Conservation (phyloP, 2,329 filamentous ascomycete genomes). For the Tolypocladium amazonense region DNA sequence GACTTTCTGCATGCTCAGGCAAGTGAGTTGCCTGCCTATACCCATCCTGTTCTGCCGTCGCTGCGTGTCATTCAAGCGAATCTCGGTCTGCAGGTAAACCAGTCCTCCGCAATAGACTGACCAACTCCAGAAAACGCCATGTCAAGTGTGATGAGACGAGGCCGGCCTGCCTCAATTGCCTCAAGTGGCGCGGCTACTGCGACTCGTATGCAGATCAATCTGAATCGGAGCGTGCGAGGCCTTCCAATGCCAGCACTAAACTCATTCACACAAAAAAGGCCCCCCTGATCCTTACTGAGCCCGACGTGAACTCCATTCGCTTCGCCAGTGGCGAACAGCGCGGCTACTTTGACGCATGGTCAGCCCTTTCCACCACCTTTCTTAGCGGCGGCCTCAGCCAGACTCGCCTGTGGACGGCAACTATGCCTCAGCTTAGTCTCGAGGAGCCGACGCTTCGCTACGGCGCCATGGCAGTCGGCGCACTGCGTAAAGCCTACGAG, state of each 20-base stretch:
- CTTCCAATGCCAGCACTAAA: slow-evolving; percentile 10
- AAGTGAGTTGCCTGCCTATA: slow-evolving; percentile 16
- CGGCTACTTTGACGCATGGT: slow-evolving; percentile 28
- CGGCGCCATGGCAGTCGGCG: slow-evolving; percentile 29
- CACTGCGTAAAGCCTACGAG: slow-evolving; percentile 23
- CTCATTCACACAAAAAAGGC: slow-evolving; percentile 20
- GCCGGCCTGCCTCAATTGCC: slow-evolving; percentile 28
- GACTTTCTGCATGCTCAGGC: slow-evolving; percentile 12
- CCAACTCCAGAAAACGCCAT: slow-evolving; percentile 23
- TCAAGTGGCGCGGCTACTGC: slow-evolving; percentile 30
- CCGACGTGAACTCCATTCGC: slow-evolving; percentile 20
- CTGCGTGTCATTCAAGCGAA: background rate
- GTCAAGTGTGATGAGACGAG: slow-evolving; percentile 32
- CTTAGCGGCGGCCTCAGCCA: slow-evolving; percentile 23
- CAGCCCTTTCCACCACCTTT: slow-evolving; percentile 21
- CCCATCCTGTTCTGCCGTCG: background rate
- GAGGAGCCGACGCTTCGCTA: slow-evolving; percentile 26
- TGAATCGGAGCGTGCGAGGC: slow-evolving; percentile 1
- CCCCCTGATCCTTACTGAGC: slow-evolving; percentile 19
- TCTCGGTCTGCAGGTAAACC: background rate
- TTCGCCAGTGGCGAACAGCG: slow-evolving; percentile 23
- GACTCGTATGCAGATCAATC: slow-evolving; percentile 18
- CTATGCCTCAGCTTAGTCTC: slow-evolving; percentile 27
- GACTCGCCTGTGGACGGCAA: slow-evolving; percentile 25
- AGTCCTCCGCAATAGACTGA: background rate